A percentile compares a stretch with the other conserved stretches of the same genome.
phyloP scores from a whole-genome alignment of 1,139 yeast species.

The Komagataea norvegica region DNA sequence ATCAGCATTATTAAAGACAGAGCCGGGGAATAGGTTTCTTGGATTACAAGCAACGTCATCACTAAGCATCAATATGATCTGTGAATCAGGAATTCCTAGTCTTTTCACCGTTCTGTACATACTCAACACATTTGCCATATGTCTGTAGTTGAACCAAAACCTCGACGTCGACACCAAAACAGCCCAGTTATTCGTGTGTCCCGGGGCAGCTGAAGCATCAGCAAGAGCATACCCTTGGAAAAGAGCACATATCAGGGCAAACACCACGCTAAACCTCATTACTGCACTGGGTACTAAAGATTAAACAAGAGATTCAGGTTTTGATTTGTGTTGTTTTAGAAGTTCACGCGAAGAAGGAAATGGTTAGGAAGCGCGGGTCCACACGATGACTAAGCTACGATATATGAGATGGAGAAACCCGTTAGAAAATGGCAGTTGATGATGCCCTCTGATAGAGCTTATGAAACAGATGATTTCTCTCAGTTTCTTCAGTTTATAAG shows the following conservation, averaged over 20 bases:
- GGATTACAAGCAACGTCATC: conserved; percentile 98
- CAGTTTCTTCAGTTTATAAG: too few species aligned
- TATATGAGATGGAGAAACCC: too few species aligned
- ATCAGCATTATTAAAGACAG: conserved; percentile 91
- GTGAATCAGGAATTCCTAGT: conserved; percentile 95
- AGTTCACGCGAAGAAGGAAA: too few species aligned
- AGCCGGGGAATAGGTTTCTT: conserved; percentile 91
- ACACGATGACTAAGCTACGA: too few species aligned
- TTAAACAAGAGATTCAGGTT: not conserved
- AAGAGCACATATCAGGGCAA: not conserved
- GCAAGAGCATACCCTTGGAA: not conserved
- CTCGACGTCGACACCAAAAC: conserved; percentile 92
- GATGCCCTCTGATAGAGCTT: too few species aligned
- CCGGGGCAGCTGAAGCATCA: conserved; percentile 28
- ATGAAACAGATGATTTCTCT: too few species aligned
- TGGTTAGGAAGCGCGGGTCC: too few species aligned
- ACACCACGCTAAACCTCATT: not conserved
- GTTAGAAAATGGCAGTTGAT: too few species aligned
- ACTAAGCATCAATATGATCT: conserved; percentile 89
- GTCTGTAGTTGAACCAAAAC: conserved; percentile 97
- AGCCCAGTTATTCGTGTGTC: conserved; percentile 88
- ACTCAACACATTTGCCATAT: conserved; percentile 93
- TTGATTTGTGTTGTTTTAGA: not conserved
- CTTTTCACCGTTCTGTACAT: conserved; percentile 94
- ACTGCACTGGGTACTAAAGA: not conserved